These are phyloP conservation scores for Inonotus hispidus DNA, from an alignment of 1,284 basidiomycete species.

Conservation along the genomic window DNA sequence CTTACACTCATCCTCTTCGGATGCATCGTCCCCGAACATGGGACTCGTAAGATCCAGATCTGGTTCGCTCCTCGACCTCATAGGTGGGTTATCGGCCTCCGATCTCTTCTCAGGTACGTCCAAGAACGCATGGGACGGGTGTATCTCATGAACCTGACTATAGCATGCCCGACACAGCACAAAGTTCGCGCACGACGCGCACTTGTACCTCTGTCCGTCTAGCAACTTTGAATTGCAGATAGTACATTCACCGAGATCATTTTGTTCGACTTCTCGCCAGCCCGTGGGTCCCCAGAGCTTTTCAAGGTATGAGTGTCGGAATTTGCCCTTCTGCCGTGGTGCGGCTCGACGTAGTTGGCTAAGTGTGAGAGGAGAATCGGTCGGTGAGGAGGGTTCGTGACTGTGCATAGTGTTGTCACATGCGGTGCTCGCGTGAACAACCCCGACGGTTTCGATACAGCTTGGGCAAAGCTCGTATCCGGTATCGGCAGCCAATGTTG, in stretches of 20 bases:
- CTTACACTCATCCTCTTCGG: conserved; percentile 59
- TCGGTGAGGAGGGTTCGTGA: conserved; percentile 41
- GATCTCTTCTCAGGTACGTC: conserved; percentile 59
- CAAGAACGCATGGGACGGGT: conserved; percentile 83
- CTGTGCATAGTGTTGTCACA: conserved; percentile 29
- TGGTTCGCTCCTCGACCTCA: conserved; percentile 37
- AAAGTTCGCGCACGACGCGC: conserved; percentile 74
- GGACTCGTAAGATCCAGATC: conserved; percentile 28
- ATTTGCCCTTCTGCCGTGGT: conserved; percentile 60
- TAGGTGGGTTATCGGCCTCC: conserved; percentile 20
- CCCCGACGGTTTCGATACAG: conserved; percentile 74
- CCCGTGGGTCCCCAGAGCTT: conserved; percentile 76
- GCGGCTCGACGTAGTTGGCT: conserved; percentile 53
- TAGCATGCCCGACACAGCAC: conserved; percentile 73
- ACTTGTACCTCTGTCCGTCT: conserved; percentile 71
- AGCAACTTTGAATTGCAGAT: conserved; percentile 62
- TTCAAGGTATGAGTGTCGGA: conserved; percentile 80
- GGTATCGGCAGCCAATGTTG: conserved; percentile 10
- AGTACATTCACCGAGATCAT: conserved; percentile 68
- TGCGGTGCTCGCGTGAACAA: conserved; percentile 59
- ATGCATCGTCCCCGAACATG: conserved; percentile 29
- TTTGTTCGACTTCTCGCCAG: conserved; percentile 85
- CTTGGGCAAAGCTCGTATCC: conserved; percentile 78
- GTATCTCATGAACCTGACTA: conserved; percentile 82
- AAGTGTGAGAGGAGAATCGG: conserved; percentile 17